Evolutionary conservation across 371 early-diverging fungal genomes (phyloP), one percentile per base, ranked within the genome.

Genomic region (Haplosporangium sp.): DNA sequence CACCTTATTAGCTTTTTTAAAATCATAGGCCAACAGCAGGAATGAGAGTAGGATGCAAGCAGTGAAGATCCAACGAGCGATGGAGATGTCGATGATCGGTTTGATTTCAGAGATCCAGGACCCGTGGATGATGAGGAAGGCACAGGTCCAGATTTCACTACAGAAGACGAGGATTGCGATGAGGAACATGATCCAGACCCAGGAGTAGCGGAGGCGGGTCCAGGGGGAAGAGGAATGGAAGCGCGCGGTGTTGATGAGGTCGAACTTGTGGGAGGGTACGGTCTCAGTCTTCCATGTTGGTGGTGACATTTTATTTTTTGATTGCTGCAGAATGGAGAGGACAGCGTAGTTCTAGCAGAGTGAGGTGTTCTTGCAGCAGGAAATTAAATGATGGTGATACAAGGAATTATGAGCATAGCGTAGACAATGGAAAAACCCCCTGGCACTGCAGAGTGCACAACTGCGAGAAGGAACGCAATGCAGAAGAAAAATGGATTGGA

Each of bases 191-290:
- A 56, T 48, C 72, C 72, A 72, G 38, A 72, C 52, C 51, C 60
- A 61, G 12, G 45, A 18, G 55, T 69, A 69, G 14, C 59, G 70
- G 3, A 69, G 16, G 14, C 45, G 54, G 18, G 64, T n/a, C 64
- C 63, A 63, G 6, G 20, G 10, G 6, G 72, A 65, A 40, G 40
- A 23, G 13, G 51, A 48, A 53, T 72, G 72, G 40, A 72, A 72
- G 37, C 65, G 66, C 9, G 56, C 10, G 7, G 64, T 59, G 45
- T 72, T 84, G 67, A 89, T 81, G 67, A 83, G 85, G 64, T 89
- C 89, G 62, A 89, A 90, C 73, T 86, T 89, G 81, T 89, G 86
- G 50, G 86, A 88, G n/a, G 74, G 64, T 50, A 85, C 82, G 51
- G 81, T 81, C 70, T 89, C 90, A 20, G 87, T 79, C 74, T 86